phyloP scores from a whole-genome alignment of 257 asterid species.

The Solanum megistacrolobum region DNA sequence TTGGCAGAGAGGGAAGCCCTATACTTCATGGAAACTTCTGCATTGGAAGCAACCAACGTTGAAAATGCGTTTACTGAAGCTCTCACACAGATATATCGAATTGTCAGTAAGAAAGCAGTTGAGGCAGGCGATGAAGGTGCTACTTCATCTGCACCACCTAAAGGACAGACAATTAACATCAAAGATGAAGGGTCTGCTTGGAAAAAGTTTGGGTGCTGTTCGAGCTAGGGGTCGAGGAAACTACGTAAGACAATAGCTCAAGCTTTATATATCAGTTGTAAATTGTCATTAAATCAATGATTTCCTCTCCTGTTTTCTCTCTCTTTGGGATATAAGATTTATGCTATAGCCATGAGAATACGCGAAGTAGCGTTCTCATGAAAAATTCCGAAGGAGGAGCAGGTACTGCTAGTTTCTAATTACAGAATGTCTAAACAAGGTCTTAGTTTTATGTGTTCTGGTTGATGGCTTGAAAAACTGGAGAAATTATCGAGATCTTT shows the following conservation, averaged over 20 bases:
- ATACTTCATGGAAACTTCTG: conserved; percentile 34
- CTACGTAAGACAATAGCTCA: background rate
- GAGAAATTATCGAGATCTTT: background rate
- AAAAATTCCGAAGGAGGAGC: background rate
- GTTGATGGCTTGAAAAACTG: background rate
- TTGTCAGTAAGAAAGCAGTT: conserved; percentile 19
- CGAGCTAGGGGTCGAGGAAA: conserved; percentile 9
- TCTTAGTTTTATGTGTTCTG: background rate
- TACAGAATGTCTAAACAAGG: background rate
- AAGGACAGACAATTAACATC: conserved; percentile 21
- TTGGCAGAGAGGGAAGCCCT: conserved; percentile 25
- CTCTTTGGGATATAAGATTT: background rate
- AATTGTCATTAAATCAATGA: background rate
- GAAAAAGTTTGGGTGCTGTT: conserved; percentile 25
- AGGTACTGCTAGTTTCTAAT: background rate
- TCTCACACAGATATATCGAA: conserved; percentile 16
- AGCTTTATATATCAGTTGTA: conserved; percentile 5
- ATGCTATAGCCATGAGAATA: background rate
- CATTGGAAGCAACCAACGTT: conserved; percentile 27
- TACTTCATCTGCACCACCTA: conserved; percentile 14
- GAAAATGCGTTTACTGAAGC: conserved; percentile 28
- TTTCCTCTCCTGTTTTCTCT: background rate
- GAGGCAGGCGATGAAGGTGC: conserved; percentile 26
- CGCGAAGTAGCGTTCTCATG: background rate
- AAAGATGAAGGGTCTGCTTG: conserved; percentile 22